Evolutionary conservation across 257 asterid species (phyloP).

Genomic region (Solanum piurae): DNA sequence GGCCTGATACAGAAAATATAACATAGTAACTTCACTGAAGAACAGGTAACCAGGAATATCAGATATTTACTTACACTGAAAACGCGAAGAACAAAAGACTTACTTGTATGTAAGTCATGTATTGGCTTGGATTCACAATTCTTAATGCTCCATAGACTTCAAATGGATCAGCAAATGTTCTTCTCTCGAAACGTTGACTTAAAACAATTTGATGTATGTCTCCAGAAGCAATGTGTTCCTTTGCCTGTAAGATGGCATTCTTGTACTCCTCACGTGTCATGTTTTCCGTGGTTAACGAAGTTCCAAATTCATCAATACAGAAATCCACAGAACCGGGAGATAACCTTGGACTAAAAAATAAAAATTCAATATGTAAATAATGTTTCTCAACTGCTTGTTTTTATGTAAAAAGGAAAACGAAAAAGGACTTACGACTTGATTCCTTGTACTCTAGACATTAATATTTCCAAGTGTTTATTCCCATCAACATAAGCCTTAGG

Average conservation of each 20-base stretch:
- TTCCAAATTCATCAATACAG: constrained; percentile 31
- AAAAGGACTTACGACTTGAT: constrained; percentile 44
- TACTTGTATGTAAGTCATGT: constrained; percentile 84
- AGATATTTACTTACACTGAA: neutral
- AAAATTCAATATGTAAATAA: neutral
- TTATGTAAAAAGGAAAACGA: neutral
- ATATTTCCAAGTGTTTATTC: too few species aligned
- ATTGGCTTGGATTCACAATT: too few species aligned
- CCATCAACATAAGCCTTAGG: too few species aligned
- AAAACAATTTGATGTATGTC: constrained; percentile 78
- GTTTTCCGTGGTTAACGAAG: constrained; percentile 35
- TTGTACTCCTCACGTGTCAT: constrained; percentile 71
- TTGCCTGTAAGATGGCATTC: constrained; percentile 63
- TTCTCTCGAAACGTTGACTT: constrained; percentile 79
- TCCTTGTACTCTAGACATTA: constrained; percentile 20
- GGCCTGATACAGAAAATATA: too few species aligned
- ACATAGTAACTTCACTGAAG: neutral
- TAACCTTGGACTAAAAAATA: constrained; percentile 51
- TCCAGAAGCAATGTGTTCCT: constrained; percentile 79
- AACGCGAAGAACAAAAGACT: constrained; percentile 25
- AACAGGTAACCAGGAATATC: neutral
- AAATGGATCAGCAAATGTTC: constrained; percentile 46
- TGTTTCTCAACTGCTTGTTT: neutral
- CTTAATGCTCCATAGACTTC: too few species aligned
- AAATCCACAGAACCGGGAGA: constrained; percentile 45